Conservation (phyloP, 164 flowering plant genomes). For the Magnolia kwangsiensis region DNA sequence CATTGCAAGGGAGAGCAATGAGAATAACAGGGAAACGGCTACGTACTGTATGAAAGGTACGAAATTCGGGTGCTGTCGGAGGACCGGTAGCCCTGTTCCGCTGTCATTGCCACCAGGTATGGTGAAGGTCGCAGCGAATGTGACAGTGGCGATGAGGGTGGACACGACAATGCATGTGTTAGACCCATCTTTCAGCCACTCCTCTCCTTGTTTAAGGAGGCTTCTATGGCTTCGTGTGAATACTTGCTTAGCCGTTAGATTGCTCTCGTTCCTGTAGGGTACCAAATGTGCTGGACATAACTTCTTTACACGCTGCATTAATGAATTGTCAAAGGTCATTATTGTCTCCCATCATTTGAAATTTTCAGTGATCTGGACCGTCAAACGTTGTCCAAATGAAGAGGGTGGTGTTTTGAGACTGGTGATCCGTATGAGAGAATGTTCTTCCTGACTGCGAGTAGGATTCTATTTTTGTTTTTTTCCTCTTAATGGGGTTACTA, state of each 20-base stretch:
- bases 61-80: not conserved
- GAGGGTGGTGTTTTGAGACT: not conserved
- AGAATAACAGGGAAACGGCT: not conserved
- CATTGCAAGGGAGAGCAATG: not conserved
- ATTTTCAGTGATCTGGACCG: not conserved
- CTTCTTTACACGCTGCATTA: not conserved
- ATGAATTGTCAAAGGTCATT: not conserved
- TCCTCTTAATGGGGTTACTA: too few species aligned
- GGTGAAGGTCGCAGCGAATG: conserved; percentile 6
- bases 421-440: too few species aligned
- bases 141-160: conserved; percentile 4
- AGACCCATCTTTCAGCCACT: conserved; percentile 2
- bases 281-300: not conserved
- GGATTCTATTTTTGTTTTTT: too few species aligned
- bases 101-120: conserved; percentile 5
- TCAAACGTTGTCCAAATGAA: not conserved
- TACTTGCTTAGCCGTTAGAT: not conserved
- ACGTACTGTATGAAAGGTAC: not conserved
- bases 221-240: not conserved
- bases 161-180: conserved; percentile 5
- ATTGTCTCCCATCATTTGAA: not conserved
- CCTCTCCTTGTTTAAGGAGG: conserved; percentile 6
- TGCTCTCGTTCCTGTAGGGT: not conserved
- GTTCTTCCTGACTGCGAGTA: too few species aligned
- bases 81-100: not conserved